Conservation (phyloP, 331 rosid species). For the Quercus lobata region DNA sequence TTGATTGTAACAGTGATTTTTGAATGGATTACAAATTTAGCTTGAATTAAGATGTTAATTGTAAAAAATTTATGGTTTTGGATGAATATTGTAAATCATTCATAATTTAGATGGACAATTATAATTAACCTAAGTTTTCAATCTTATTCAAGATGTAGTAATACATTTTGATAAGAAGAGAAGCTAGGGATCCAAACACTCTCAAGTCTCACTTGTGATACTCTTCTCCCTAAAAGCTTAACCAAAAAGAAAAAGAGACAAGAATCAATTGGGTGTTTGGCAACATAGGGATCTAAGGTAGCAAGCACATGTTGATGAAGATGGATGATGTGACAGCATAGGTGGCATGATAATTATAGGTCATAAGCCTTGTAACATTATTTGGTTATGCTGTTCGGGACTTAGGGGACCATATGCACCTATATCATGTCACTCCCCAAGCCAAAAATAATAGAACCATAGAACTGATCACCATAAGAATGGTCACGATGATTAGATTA, state of each 20-base stretch:
- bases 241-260: not conserved
- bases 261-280: not conserved
- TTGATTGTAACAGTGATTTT: too few relatives aligned
- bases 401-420: constrained; percentile 71
- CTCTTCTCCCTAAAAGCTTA: too few relatives aligned
- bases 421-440: not conserved
- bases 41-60: too few relatives aligned
- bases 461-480: not conserved
- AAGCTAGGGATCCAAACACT: too few relatives aligned
- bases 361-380: constrained; percentile 34
- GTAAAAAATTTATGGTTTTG: too few relatives aligned
- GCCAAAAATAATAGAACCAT: not conserved
- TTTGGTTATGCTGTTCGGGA: constrained; percentile 35
- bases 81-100: too few relatives aligned
- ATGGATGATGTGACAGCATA: constrained; percentile 42
- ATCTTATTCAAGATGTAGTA: too few relatives aligned
- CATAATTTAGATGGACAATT: too few relatives aligned
- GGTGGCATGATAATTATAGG: constrained; percentile 58
- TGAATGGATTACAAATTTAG: too few relatives aligned
- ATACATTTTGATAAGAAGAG: too few relatives aligned
- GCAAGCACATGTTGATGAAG: constrained; percentile 45
- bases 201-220: too few relatives aligned
- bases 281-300: constrained; percentile 34
- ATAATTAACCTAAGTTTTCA: too few relatives aligned
- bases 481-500: not conserved